Percentiles rank a stretch among this genome's conserved stretches.
phyloP scores from a whole-genome alignment of 805 yeast genomes.

The Candida ulmi region DNA sequence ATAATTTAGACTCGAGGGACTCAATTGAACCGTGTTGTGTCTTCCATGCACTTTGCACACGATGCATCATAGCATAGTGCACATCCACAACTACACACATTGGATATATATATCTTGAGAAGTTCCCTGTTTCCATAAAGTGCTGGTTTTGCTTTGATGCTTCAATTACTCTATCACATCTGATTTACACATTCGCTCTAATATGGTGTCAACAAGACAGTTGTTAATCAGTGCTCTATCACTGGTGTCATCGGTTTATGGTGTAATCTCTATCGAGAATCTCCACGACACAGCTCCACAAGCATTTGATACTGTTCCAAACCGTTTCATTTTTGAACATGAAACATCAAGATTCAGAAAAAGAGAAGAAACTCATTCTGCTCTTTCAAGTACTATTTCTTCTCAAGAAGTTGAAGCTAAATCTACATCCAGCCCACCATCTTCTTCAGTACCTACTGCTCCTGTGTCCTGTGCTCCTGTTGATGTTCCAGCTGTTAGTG shows the following conservation, averaged over 20 bases:
- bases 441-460: slow-evolving; percentile 1
- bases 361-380: not conserved
- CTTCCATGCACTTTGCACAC: too few relatives aligned
- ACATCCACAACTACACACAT: too few relatives aligned
- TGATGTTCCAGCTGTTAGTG: slow-evolving; percentile 2
- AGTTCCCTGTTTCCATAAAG: too few relatives aligned
- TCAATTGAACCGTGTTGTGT: too few relatives aligned
- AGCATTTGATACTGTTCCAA: not conserved
- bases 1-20: too few relatives aligned
- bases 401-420: slow-evolving; percentile 4
- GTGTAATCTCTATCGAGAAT: not conserved
- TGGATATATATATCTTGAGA: too few relatives aligned
- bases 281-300: not conserved
- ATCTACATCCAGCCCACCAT: not conserved
- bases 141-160: too few relatives aligned
- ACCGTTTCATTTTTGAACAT: not conserved
- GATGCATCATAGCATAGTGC: too few relatives aligned
- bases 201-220: not conserved
- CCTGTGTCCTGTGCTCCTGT: not conserved
- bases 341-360: not conserved
- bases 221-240: not conserved
- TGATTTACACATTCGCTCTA: too few relatives aligned
- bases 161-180: too few relatives aligned
- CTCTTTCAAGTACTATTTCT: not conserved
- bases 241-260: not conserved